These are phyloP conservation scores for Hypomontagnella submonticulosa DNA, from an alignment of 495 filamentous ascomycete species.

Conservation along the genomic window DNA sequence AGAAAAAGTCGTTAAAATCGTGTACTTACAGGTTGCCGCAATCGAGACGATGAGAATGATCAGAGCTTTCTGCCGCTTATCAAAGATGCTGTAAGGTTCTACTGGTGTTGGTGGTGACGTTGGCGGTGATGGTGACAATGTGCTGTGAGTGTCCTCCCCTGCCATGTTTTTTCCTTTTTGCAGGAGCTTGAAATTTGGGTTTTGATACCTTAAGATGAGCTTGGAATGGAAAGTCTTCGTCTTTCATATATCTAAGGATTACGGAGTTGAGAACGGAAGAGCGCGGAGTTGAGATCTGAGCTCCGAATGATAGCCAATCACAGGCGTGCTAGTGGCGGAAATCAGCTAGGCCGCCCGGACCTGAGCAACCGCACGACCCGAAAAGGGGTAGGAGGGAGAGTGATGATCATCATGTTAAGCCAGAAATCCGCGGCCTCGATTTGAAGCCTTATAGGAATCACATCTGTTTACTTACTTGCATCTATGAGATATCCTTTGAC, in stretches of 20 bases:
- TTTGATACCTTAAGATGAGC: neutral
- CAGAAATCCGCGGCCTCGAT: no score
- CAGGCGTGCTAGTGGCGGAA: neutral
- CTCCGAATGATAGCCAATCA: neutral
- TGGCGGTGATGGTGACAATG: neutral
- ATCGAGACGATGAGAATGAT: constrained; percentile 60
- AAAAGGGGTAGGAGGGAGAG: neutral
- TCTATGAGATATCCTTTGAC: no score
- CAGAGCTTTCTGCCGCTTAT: constrained; percentile 58
- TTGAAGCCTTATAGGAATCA: no score
- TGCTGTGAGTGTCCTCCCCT: neutral
- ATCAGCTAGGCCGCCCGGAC: constrained; percentile 1
- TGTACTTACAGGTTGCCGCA: constrained; percentile 59
- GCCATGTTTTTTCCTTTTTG: neutral
- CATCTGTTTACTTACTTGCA: no score
- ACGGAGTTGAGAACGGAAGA: constrained; percentile 27
- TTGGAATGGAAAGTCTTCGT: neutral
- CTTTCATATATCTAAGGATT: constrained; percentile 20
- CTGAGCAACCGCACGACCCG: constrained; percentile 12
- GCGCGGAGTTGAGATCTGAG: constrained; percentile 21
- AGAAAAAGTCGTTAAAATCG: neutral
- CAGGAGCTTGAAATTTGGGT: neutral
- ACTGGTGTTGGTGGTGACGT: constrained; percentile 13
- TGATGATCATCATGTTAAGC: no score
- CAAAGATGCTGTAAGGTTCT: constrained; percentile 60